These are phyloP conservation scores for Wallacemonas sp. DNA, from an alignment of 208 protist genomes.

Conservation along the genomic window DNA sequence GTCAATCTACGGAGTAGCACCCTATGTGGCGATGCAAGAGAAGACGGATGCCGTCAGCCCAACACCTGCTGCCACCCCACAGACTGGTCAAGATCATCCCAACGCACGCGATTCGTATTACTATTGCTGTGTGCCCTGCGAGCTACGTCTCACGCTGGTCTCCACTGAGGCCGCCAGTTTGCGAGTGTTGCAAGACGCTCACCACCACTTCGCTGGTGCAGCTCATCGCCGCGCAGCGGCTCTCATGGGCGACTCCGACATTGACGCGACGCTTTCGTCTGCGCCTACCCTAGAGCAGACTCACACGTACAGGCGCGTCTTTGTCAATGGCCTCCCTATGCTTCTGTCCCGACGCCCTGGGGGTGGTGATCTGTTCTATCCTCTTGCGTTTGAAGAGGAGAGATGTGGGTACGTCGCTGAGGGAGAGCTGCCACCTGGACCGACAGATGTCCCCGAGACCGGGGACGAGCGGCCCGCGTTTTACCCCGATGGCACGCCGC, in stretches of 20 bases:
- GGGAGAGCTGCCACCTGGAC: neutral
- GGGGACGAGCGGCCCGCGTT: neutral
- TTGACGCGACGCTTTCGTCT: constrained; percentile 57
- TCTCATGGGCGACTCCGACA: constrained; percentile 75
- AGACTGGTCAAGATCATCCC: neutral
- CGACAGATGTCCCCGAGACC: neutral
- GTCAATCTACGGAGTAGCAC: neutral
- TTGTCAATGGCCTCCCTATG: constrained; percentile 76
- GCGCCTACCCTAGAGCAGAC: constrained; percentile 33
- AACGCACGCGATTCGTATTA: constrained; percentile 67
- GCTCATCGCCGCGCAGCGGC: constrained; percentile 64
- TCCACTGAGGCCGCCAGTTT: constrained; percentile 35
- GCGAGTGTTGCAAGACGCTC: constrained; percentile 73
- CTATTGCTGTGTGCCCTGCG: constrained; percentile 86
- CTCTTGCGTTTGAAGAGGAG: constrained; percentile 64
- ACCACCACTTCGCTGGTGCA: constrained; percentile 83
- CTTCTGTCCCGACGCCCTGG: constrained; percentile 72
- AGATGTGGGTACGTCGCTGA: constrained; percentile 7
- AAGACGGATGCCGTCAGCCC: too few species aligned
- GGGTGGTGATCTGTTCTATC: constrained; percentile 86
- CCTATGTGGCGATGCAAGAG: neutral
- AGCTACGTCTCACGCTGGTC: constrained; percentile 57
- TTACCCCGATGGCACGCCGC: constrained; percentile 11
- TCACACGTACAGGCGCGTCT: constrained; percentile 58
- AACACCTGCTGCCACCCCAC: too few species aligned